Conservation (phyloP, 2,329 filamentous ascomycete genomes). For the Aspergillus fumigatiaffinis region DNA sequence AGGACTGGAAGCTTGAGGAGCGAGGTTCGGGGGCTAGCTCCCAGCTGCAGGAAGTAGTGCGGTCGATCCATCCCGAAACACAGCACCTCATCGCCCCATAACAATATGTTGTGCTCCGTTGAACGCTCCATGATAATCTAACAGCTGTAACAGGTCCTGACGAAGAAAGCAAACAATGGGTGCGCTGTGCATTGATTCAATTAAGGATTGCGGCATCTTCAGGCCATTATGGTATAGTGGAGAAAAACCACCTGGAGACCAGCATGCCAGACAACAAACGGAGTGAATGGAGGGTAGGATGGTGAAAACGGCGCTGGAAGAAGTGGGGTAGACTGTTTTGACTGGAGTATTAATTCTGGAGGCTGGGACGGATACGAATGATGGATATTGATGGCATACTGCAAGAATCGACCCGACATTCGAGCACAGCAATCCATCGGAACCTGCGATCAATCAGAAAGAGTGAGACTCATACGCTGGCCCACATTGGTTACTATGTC, state of each 20-base stretch:
- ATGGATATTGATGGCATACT: neutral
- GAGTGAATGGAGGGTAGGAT: slow-evolving; percentile 12
- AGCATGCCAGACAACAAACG: neutral
- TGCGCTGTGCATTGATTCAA: slow-evolving; percentile 16
- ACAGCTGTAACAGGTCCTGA: neutral
- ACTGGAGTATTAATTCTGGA: slow-evolving; percentile 20
- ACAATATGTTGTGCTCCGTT: slow-evolving; percentile 8
- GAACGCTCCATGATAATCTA: slow-evolving; percentile 9
- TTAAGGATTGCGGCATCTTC: slow-evolving; percentile 18
- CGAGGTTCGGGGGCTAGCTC: slow-evolving; percentile 16
- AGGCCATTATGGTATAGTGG: slow-evolving; percentile 18
- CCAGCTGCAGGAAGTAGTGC: slow-evolving; percentile 13
- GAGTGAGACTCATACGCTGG: neutral
- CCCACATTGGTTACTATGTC: neutral
- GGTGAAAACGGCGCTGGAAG: slow-evolving; percentile 14
- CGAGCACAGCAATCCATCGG: neutral
- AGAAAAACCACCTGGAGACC: neutral
- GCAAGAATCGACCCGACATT: neutral
- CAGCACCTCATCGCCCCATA: slow-evolving; percentile 10
- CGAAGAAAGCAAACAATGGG: slow-evolving; percentile 3
- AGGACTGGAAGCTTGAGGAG: slow-evolving; percentile 8
- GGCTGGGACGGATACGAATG: slow-evolving; percentile 12
- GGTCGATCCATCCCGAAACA: slow-evolving; percentile 18
- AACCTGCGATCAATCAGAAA: neutral
- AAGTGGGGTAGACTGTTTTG: slow-evolving; percentile 17